phyloP scores from a whole-genome alignment of 2,329 filamentous ascomycete species.

The Thelonectria olida region DNA sequence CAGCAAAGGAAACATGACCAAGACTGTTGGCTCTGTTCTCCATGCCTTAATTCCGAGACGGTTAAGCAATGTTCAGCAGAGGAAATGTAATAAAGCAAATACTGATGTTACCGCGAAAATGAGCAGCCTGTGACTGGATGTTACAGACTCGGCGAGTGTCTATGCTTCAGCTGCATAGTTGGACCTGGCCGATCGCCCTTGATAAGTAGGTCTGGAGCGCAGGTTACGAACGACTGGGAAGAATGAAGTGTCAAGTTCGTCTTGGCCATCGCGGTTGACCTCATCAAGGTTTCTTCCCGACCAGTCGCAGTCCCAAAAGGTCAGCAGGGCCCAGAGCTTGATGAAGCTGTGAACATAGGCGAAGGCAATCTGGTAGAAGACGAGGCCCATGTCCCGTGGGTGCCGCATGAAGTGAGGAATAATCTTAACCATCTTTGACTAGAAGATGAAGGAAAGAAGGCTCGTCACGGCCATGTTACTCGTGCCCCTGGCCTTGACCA shows the following conservation, averaged over 20 bases:
- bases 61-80: too few species aligned
- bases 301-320: slow-evolving; percentile 58
- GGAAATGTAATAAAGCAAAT: too few species aligned
- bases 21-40: too few species aligned
- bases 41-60: too few species aligned
- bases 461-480: neutral
- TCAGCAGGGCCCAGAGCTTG: slow-evolving; percentile 65
- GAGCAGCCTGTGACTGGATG: too few species aligned
- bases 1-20: too few species aligned
- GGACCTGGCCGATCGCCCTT: too few species aligned
- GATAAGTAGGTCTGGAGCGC: neutral
- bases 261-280: slow-evolving; percentile 23
- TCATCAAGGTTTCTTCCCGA: slow-evolving; percentile 39
- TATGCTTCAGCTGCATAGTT: too few species aligned
- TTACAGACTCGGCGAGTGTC: too few species aligned
- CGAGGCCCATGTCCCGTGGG: slow-evolving; percentile 59
- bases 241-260: slow-evolving; percentile 22
- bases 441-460: slow-evolving; percentile 57
- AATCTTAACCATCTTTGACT: slow-evolving; percentile 67
- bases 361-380: slow-evolving; percentile 62
- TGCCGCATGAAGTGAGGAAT: slow-evolving; percentile 60
- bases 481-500: slow-evolving; percentile 3
- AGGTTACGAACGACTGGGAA: neutral
- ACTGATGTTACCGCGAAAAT: too few species aligned
- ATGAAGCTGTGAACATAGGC: slow-evolving; percentile 66